Evolutionary conservation across 352 stramenopile species (phyloP).

Genomic region (Pythium diclinum): DNA sequence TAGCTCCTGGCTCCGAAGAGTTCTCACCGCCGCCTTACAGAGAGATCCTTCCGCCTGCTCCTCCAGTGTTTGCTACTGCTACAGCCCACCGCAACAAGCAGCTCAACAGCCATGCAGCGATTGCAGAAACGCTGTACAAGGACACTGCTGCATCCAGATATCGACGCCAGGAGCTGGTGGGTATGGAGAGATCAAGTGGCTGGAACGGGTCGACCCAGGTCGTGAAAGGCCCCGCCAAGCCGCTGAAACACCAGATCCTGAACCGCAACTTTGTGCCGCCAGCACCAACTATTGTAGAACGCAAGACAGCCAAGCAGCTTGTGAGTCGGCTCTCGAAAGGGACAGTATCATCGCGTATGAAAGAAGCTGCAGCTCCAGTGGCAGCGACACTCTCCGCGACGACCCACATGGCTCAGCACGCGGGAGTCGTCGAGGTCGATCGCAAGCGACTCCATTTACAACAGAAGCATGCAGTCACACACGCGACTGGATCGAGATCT

Average conservation of each 20-base stretch:
- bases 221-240: conserved; percentile 27
- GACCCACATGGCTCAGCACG: not conserved
- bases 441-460: conserved; percentile 23
- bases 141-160: not conserved
- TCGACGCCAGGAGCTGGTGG: not conserved
- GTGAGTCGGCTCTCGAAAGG: conserved; percentile 46
- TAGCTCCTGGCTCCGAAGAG: not conserved
- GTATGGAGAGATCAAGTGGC: conserved; percentile 4
- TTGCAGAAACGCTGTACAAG: not conserved
- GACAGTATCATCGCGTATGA: conserved; percentile 56
- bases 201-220: conserved; percentile 66
- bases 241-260: conserved; percentile 59
- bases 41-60: not conserved
- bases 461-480: conserved; percentile 4
- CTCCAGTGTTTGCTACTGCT: not conserved
- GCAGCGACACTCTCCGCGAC: not conserved
- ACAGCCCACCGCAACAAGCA: not conserved
- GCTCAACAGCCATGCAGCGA: not conserved
- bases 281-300: conserved; percentile 33
- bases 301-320: conserved; percentile 33
- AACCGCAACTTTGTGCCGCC: conserved; percentile 50
- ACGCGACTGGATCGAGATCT: not conserved
- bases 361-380: conserved; percentile 14
- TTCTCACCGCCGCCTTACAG: not conserved
- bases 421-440: conserved; percentile 14